These are phyloP conservation scores for Daldinia eschscholtzii DNA, from an alignment of 2,329 filamentous ascomycete species.

Conservation along the genomic window DNA sequence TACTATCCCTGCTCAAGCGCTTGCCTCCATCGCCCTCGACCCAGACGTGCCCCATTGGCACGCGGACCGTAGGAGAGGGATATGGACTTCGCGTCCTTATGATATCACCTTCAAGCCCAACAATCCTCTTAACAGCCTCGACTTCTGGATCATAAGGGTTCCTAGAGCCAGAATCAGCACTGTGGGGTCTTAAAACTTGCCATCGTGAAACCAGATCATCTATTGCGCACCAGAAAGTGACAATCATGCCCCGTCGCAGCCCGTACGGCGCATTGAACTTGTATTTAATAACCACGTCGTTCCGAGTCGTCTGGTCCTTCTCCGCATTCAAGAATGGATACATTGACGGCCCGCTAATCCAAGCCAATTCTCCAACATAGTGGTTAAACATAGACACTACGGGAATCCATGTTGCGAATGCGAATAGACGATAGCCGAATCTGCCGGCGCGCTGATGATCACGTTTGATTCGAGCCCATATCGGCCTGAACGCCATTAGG, in stretches of 20 bases:
- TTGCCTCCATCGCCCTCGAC: slow-evolving; percentile 89
- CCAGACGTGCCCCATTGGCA: slow-evolving; percentile 92
- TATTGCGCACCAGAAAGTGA: slow-evolving; percentile 72
- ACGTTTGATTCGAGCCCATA: slow-evolving; percentile 54
- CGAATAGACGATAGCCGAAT: slow-evolving; percentile 63
- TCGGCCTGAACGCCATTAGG: slow-evolving; percentile 54
- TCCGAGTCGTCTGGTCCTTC: slow-evolving; percentile 66
- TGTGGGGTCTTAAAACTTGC: background rate
- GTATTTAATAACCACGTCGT: slow-evolving; percentile 70
- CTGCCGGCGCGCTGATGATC: slow-evolving; percentile 45
- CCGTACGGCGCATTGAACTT: slow-evolving; percentile 70
- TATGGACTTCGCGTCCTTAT: slow-evolving; percentile 75
- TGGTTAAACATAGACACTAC: slow-evolving; percentile 72
- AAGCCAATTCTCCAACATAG: slow-evolving; percentile 69
- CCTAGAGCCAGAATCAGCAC: slow-evolving; percentile 57
- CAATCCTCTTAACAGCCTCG: slow-evolving; percentile 82
- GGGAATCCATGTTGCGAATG: slow-evolving; percentile 72
- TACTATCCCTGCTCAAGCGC: slow-evolving; percentile 82
- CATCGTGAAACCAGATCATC: slow-evolving; percentile 3
- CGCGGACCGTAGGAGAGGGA: slow-evolving; percentile 66
- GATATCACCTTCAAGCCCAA: slow-evolving; percentile 83
- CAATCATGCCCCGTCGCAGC: slow-evolving; percentile 78
- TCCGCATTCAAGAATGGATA: slow-evolving; percentile 80
- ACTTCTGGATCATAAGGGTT: slow-evolving; percentile 78
- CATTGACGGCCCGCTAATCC: slow-evolving; percentile 77